Base-by-base conservation (phyloP, 192 early-diverging fungal species). In the Bifiguratus adelaidae region DNA sequence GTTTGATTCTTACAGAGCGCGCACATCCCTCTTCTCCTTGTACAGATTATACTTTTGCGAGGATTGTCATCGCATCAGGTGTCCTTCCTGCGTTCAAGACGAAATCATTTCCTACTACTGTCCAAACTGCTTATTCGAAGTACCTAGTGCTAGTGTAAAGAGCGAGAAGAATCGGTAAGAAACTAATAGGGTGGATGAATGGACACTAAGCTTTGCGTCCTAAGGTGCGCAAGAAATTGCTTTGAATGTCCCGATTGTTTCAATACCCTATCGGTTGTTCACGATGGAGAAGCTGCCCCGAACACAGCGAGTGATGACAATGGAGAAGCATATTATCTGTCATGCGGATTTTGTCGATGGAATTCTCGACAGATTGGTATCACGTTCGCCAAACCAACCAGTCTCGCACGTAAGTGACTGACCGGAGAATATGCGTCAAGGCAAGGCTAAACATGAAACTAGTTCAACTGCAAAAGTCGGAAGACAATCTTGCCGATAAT, bases 81-180 rank as follows among this genome's bases (percentile, higher is more conserved):
- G 95, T 67, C 69, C 77, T 28, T 70, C 63, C 8, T 98, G 95
- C 56, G 73, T 89, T 2, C 65, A 80, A 45, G 84, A 88, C 47
- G 91, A 95, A 54, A 82, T 89, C 1, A 78, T 83, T 3, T 85
- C 82, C 36, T 93, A 91, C 59, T 95, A 86, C 60, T 98, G 95
- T 52, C 91, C 95, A 9, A 91, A 91, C 53, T 98, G 95, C 52
- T 75, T 95, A 44, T 98, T 98, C 68, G 92, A 98, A 53, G 37
- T 38, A 38, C 37, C 37, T 21, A 15, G 22, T 20, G 37, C 37
- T 15, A 38, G 16, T 21, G 37, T 38, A 4, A 38, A 38, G 37
- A 38, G 37, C 37, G 37, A 38, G 37, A 38, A 38, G 12, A 38
- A 21, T 38, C 37, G 37, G 37, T 38, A 38, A n/a, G 37, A 15